Percentiles rank a stretch among this genome's conserved stretches.
These are phyloP conservation scores for Brassica rapa DNA, from an alignment of 345 rosid species.

Conservation along the genomic window DNA sequence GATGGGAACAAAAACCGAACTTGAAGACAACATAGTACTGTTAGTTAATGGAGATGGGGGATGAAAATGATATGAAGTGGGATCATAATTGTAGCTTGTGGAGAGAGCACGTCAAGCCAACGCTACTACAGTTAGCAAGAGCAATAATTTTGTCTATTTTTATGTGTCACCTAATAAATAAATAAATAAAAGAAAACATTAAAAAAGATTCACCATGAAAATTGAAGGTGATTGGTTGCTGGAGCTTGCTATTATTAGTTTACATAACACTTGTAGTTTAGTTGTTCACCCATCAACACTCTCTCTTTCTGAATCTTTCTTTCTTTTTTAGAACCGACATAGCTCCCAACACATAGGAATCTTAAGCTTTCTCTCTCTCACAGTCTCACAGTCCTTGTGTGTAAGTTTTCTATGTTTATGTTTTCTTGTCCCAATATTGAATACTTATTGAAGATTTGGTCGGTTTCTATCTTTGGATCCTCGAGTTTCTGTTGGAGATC, in stretches of 20 bases:
- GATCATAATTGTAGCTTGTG: conserved; percentile 34
- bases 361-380: conserved; percentile 8
- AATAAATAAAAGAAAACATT: neutral
- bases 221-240: conserved; percentile 57
- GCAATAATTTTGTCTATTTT: conserved; percentile 33
- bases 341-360: conserved; percentile 55
- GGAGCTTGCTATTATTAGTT: conserved; percentile 27
- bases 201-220: conserved; percentile 47
- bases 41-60: conserved; percentile 18
- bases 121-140: conserved; percentile 33
- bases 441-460: neutral
- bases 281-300: conserved; percentile 26
- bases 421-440: neutral
- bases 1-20: neutral
- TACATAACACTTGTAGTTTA: conserved; percentile 45
- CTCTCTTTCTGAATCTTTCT: conserved; percentile 26
- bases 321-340: conserved; percentile 66
- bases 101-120: conserved; percentile 41
- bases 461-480: conserved; percentile 7
- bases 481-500: neutral
- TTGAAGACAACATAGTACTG: conserved; percentile 14
- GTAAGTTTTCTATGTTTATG: conserved; percentile 22
- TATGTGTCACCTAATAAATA: conserved; percentile 16
- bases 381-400: conserved; percentile 4
- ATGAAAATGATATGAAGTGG: conserved; percentile 25